These are phyloP conservation scores for Apophysomyces ossiformis DNA, from an alignment of 371 early-diverging fungal genomes.

Conservation along the genomic window DNA sequence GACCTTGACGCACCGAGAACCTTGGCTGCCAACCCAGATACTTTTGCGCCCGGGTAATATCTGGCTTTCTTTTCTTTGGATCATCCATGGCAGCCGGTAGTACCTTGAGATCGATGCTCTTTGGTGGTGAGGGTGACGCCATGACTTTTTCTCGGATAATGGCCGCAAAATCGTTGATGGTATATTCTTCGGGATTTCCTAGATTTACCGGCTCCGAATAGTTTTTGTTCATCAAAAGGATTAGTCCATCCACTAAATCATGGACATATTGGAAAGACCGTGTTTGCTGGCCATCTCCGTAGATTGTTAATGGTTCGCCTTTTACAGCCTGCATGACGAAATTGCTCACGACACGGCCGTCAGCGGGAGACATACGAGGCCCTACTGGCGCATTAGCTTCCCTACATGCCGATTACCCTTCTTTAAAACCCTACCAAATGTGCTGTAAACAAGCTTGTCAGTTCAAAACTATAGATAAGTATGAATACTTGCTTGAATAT, in stretches of 20 bases:
- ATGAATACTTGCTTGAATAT: slow-evolving; percentile 72
- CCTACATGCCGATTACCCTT: neutral
- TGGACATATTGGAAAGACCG: slow-evolving; percentile 90
- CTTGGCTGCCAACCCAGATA: slow-evolving; percentile 78
- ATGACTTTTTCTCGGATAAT: slow-evolving; percentile 74
- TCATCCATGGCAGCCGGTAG: slow-evolving; percentile 79
- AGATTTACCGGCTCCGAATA: slow-evolving; percentile 81
- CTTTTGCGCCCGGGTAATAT: slow-evolving; percentile 73
- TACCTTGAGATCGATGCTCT: slow-evolving; percentile 64
- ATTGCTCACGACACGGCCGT: slow-evolving; percentile 91
- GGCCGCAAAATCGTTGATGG: slow-evolving; percentile 81
- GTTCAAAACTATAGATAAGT: neutral
- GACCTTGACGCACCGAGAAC: slow-evolving; percentile 78
- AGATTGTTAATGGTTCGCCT: slow-evolving; percentile 79
- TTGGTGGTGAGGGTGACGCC: slow-evolving; percentile 31
- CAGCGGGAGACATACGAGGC: slow-evolving; percentile 88
- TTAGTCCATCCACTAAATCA: slow-evolving; percentile 86
- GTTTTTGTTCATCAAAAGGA: slow-evolving; percentile 77
- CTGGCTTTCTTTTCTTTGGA: slow-evolving; percentile 82
- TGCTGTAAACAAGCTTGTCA: slow-evolving; percentile 15
- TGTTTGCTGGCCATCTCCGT: slow-evolving; percentile 86
- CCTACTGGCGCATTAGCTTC: slow-evolving; percentile 45
- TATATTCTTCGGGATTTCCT: slow-evolving; percentile 90
- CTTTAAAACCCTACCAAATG: slow-evolving; percentile 25
- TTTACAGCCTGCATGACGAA: slow-evolving; percentile 88